Percentiles rank a stretch among this genome's conserved stretches.
phyloP scores from a whole-genome alignment of 2,329 filamentous ascomycete species.

The Ophiosphaerella narmari region DNA sequence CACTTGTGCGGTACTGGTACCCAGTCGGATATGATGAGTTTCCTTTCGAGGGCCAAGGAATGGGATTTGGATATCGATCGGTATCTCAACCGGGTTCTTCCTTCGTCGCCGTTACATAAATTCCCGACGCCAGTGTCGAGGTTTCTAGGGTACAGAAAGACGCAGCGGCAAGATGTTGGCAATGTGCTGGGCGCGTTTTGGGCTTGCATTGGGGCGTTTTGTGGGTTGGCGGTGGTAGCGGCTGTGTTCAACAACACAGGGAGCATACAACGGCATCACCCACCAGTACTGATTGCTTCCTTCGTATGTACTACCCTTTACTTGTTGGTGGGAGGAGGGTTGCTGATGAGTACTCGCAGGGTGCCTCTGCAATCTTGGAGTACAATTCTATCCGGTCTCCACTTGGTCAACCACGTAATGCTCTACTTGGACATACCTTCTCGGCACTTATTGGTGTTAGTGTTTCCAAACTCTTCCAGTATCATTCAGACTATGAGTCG shows the following conservation, averaged over 20 bases:
- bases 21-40: slow-evolving; percentile 10
- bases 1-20: neutral
- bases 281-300: slow-evolving; percentile 51
- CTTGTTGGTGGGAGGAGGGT: neutral
- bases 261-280: slow-evolving; percentile 44
- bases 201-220: slow-evolving; percentile 51
- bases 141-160: slow-evolving; percentile 60
- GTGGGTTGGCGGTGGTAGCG: slow-evolving; percentile 49
- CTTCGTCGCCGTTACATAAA: slow-evolving; percentile 65
- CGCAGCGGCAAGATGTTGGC: slow-evolving; percentile 47
- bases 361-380: slow-evolving; percentile 54
- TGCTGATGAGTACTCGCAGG: slow-evolving; percentile 31
- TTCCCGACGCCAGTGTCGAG: slow-evolving; percentile 70
- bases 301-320: slow-evolving; percentile 36
- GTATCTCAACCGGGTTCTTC: slow-evolving; percentile 73
- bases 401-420: slow-evolving; percentile 54
- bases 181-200: slow-evolving; percentile 49
- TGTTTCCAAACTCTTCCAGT: slow-evolving; percentile 52
- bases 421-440: slow-evolving; percentile 52
- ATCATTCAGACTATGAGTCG: slow-evolving; percentile 42
- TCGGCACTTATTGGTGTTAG: slow-evolving; percentile 51
- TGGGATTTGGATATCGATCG: slow-evolving; percentile 74
- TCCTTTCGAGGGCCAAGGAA: slow-evolving; percentile 15
- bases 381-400: slow-evolving; percentile 55
- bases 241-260: slow-evolving; percentile 49